Evolutionary conservation across 2,329 filamentous ascomycete genomes (phyloP).

Genomic region (Westerdykella sp.): DNA sequence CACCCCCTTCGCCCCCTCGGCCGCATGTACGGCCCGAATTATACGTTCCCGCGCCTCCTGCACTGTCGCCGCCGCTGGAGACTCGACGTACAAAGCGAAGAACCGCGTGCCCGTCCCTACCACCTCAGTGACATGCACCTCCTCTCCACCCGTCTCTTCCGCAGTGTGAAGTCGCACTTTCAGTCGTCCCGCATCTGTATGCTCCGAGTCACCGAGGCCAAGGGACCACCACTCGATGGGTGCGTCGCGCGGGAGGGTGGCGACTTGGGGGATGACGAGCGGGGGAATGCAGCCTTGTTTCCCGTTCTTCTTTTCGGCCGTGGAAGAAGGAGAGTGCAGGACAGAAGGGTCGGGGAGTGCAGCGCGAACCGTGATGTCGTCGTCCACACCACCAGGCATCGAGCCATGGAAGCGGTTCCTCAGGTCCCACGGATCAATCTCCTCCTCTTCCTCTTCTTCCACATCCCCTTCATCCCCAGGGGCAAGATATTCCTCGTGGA

Average conservation of each 20-base stretch:
- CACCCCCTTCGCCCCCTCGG: too few relatives aligned
- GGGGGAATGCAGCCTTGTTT: conserved; percentile 46
- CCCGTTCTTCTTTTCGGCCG: conserved; percentile 7
- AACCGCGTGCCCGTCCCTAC: conserved; percentile 7
- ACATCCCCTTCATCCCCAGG: conserved; percentile 39
- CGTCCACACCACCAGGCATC: conserved; percentile 5
- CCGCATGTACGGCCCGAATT: neutral
- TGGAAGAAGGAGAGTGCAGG: neutral
- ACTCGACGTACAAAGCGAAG: neutral
- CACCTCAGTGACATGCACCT: neutral
- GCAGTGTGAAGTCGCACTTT: neutral
- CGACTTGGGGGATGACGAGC: conserved; percentile 69
- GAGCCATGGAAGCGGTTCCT: conserved; percentile 45
- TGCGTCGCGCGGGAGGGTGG: conserved; percentile 66
- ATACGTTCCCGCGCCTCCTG: too few relatives aligned
- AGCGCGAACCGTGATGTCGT: conserved; percentile 20
- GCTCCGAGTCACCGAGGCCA: conserved; percentile 45
- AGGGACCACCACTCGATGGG: conserved; percentile 78
- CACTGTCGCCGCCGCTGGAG: conserved; percentile 6
- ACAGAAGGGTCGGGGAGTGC: conserved; percentile 41
- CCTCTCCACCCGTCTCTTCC: neutral
- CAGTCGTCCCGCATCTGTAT: neutral
- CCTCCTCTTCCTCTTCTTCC: conserved; percentile 42
- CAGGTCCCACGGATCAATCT: conserved; percentile 61
- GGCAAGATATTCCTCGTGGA: conserved; percentile 12